Evolutionary conservation across 2,329 filamentous ascomycete genomes (phyloP), one percentile per base, ranked within the genome.

Genomic region (Fusarium lateritium): DNA sequence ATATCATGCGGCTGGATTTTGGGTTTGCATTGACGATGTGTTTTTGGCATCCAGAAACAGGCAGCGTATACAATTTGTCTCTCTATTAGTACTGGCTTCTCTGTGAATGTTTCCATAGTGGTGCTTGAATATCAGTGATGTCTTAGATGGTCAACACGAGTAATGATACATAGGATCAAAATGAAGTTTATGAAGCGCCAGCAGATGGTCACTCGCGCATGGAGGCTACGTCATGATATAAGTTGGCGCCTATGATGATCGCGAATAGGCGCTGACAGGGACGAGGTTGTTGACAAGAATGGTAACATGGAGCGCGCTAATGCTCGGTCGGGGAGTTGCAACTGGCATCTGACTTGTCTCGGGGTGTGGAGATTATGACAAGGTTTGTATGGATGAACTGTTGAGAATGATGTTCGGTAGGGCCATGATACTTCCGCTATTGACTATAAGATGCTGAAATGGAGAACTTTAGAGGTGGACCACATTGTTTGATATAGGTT

Each of bases 1-100:
- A 78, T 77, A 76, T 76, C 72, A 75, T 76, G 77, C 76, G 76
- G 74, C 74, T 78, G 76, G 78, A 71, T 74, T 79, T 79, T 77
- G 76, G 76, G 75, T 76, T 80, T 77, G 76, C 79, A 78, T 79
- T 71, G 70, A 78, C 69, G 69, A 74, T 69, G 70, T 78, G 72
- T 68, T 74, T 75, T 72, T 75, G 64, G 65, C 70, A 73, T 73
- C 71, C 71, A 75, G 71, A 74, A 75, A 73, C 67, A 74, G 63
- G 71, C 73, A 73, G 73, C 73, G 73, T 74, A 73, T 73, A 71
- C 73, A 75, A 71, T 73, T 75, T 75, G 73, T 75, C 73, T 75
- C 73, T 71, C 47, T 43, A 53, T 38, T 40, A 40, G 21, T 17
- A 47, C 22, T 21, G 42, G 17, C 31, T 56, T 44, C 15, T 19